Conservation (phyloP, 1,284 basidiomycete genomes). For the Apiotrichum veenhuisii region DNA sequence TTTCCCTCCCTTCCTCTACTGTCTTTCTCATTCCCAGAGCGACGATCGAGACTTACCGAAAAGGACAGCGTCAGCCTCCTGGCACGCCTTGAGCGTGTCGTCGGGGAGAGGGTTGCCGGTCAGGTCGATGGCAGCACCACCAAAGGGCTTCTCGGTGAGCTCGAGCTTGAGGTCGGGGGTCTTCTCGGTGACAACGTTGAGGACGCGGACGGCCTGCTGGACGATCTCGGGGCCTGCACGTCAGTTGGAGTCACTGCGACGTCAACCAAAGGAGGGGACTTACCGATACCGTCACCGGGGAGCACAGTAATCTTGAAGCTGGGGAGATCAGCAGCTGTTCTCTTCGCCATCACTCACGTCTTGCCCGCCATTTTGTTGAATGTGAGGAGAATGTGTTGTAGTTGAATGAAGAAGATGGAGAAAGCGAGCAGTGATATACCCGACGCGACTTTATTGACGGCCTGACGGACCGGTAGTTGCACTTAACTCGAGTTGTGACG, state of each 20-base stretch:
- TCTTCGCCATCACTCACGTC: slow-evolving; percentile 13
- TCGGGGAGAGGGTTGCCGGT: slow-evolving; percentile 78
- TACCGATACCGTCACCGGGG: slow-evolving; percentile 95
- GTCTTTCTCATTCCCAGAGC: no score
- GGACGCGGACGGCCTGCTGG: slow-evolving; percentile 79
- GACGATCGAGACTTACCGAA: slow-evolving; percentile 67
- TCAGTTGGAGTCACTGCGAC: slow-evolving; percentile 12
- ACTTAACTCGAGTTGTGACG: background rate
- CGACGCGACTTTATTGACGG: background rate
- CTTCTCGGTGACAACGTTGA: slow-evolving; percentile 67
- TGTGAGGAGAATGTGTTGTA: background rate
- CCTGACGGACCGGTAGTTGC: background rate
- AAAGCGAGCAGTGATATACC: background rate
- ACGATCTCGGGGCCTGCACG: slow-evolving; percentile 84
- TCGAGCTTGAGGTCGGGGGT: slow-evolving; percentile 69
- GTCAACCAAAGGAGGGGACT: slow-evolving; percentile 22
- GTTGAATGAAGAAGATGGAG: background rate
- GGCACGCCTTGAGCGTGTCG: slow-evolving; percentile 78
- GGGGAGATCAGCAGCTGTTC: background rate
- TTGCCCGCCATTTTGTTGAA: slow-evolving; percentile 18
- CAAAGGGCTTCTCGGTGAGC: slow-evolving; percentile 68
- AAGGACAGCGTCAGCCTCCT: slow-evolving; percentile 84
- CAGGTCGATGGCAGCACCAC: slow-evolving; percentile 89
- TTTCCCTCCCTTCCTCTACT: no score
- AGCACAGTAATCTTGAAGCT: slow-evolving; percentile 80